Evolutionary conservation across 306 rosid genomes (phyloP).

Genomic region (Pachyrhizus erosus): DNA sequence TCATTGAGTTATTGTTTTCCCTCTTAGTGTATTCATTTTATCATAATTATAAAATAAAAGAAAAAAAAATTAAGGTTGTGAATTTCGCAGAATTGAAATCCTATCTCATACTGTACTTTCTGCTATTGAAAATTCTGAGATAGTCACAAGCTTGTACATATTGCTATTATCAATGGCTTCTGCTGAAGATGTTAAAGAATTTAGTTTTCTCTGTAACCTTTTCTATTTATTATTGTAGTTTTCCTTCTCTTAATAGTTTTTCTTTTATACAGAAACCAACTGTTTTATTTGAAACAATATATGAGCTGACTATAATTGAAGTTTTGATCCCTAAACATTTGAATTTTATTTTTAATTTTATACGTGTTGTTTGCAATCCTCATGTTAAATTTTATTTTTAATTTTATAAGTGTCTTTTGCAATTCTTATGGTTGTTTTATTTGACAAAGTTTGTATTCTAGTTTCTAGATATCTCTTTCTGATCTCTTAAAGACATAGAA

Average conservation of each 20-base stretch:
- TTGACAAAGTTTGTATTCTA: background rate
- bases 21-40: background rate
- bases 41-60: background rate
- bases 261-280: background rate
- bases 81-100: slow-evolving; percentile 10
- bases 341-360: background rate
- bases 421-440: background rate
- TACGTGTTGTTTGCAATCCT: background rate
- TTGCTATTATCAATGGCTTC: background rate
- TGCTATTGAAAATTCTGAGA: background rate
- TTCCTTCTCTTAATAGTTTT: background rate
- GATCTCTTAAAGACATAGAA: background rate
- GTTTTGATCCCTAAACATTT: background rate
- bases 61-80: background rate
- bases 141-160: background rate
- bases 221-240: background rate
- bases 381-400: background rate
- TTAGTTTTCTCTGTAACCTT: background rate
- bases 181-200: background rate
- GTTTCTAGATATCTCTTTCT: slow-evolving; percentile 1
- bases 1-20: background rate
- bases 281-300: background rate
- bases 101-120: background rate
- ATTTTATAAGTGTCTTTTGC: background rate
- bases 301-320: background rate